phyloP scores from a whole-genome alignment of 139 green algal genomes.

The Mychonastes homosphaera region DNA sequence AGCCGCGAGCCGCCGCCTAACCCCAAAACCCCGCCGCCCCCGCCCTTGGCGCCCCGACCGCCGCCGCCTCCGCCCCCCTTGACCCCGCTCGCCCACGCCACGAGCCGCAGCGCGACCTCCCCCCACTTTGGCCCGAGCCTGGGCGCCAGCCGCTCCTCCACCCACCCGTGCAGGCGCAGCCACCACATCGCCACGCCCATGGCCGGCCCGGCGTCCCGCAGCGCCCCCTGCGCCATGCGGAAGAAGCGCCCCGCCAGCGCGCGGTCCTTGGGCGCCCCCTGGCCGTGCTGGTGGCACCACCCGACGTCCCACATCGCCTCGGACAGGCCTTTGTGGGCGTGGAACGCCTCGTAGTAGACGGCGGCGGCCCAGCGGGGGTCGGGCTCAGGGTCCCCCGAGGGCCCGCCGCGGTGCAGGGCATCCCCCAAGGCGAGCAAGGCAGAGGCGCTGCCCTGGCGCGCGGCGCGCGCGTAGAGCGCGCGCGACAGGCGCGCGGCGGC shows the following conservation, averaged over 20 bases:
- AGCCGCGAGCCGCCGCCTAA: constrained; percentile 8
- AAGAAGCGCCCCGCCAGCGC: constrained; percentile 52
- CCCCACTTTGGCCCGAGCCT: no score
- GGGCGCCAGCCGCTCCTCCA: constrained; percentile 15
- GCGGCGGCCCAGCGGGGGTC: constrained; percentile 34
- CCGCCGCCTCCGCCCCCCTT: constrained; percentile 2
- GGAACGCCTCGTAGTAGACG: constrained; percentile 48
- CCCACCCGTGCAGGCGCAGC: constrained; percentile 28
- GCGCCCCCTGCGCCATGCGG: constrained; percentile 36
- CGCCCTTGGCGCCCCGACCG: constrained; percentile 1
- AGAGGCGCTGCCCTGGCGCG: constrained; percentile 25
- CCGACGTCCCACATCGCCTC: constrained; percentile 93
- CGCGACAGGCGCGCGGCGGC: constrained; percentile 31
- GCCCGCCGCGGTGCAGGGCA: neutral
- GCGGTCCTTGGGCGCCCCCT: constrained; percentile 56
- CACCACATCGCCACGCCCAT: constrained; percentile 29
- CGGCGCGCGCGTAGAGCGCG: constrained; percentile 48
- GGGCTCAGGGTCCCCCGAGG: neutral
- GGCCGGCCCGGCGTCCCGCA: constrained; percentile 27
- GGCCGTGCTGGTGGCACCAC: constrained; percentile 82
- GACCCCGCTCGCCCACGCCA: constrained; percentile 8
- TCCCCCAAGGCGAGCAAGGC: neutral
- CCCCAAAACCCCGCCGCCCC: neutral
- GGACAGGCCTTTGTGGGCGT: constrained; percentile 33
- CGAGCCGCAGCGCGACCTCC: neutral